A percentile compares a stretch with the other conserved stretches of the same genome.
These are phyloP conservation scores for Zhuliangozyma blackwelliae DNA, from an alignment of 1,139 yeast species.

Conservation along the genomic window DNA sequence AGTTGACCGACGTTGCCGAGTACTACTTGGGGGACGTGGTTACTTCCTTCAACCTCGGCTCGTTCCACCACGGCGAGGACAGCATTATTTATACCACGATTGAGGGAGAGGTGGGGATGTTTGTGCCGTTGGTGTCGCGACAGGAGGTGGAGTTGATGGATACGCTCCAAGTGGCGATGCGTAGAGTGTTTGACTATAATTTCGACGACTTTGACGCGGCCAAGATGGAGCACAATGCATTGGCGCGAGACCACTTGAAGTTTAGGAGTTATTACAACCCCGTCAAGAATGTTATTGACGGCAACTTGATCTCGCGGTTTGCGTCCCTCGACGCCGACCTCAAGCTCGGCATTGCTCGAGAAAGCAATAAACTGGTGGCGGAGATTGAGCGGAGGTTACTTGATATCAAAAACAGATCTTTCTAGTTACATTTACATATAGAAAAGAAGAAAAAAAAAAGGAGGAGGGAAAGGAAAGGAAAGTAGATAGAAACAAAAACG, in stretches of 20 bases:
- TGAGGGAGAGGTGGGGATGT: constrained; percentile 74
- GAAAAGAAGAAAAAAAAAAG: too few species aligned
- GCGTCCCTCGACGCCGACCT: constrained; percentile 26
- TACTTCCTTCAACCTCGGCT: constrained; percentile 53
- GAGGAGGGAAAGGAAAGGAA: neutral
- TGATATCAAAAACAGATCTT: constrained; percentile 53
- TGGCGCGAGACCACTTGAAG: constrained; percentile 65
- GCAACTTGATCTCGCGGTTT: constrained; percentile 73
- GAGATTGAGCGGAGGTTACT: constrained; percentile 60
- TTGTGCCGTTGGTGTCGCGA: constrained; percentile 62
- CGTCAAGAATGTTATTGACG: constrained; percentile 72
- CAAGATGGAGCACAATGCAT: constrained; percentile 22
- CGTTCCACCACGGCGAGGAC: constrained; percentile 63
- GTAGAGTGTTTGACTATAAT: constrained; percentile 27
- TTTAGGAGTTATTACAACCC: constrained; percentile 81
- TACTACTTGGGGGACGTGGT: constrained; percentile 69
- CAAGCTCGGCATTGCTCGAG: constrained; percentile 48
- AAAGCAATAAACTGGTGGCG: constrained; percentile 50
- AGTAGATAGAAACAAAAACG: neutral
- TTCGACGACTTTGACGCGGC: constrained; percentile 27
- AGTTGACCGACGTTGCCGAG: constrained; percentile 55
- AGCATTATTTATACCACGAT: constrained; percentile 68
- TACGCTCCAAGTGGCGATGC: constrained; percentile 49
- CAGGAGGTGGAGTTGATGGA: constrained; percentile 60
- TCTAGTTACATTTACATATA: constrained; percentile 17